Evolutionary conservation across 2,329 filamentous ascomycete species (phyloP).

Genomic region (Coniochaeta sp.): DNA sequence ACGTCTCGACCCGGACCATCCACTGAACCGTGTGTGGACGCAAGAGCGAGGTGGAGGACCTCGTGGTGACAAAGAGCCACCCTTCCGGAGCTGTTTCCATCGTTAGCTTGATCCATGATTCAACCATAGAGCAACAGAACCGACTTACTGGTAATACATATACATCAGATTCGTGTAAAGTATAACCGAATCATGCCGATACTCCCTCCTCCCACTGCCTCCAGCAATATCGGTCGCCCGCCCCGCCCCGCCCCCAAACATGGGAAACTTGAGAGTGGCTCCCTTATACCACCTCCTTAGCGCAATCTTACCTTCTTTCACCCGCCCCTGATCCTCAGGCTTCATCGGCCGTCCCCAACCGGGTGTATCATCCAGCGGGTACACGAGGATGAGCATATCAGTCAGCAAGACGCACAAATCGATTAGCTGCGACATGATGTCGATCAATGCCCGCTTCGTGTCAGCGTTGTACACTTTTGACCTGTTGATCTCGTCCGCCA

Average conservation of each 20-base stretch:
- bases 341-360: constrained; percentile 27
- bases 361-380: constrained; percentile 32
- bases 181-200: constrained; percentile 31
- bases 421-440: constrained; percentile 36
- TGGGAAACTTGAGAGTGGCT: constrained; percentile 27
- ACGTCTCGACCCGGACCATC: constrained; percentile 21
- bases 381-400: constrained; percentile 36
- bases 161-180: constrained; percentile 40
- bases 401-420: constrained; percentile 38
- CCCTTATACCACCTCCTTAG: constrained; percentile 32
- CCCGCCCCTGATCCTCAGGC: constrained; percentile 20
- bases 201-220: constrained; percentile 15
- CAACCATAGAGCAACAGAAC: neutral
- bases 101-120: neutral
- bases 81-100: constrained; percentile 25
- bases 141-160: constrained; percentile 42
- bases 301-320: constrained; percentile 26
- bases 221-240: constrained; percentile 9
- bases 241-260: constrained; percentile 23
- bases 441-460: constrained; percentile 34
- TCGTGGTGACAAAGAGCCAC: constrained; percentile 39
- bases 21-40: constrained; percentile 25
- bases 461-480: constrained; percentile 37
- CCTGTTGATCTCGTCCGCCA: constrained; percentile 34
- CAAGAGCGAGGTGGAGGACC: constrained; percentile 33